Evolutionary conservation across 257 asterid species (phyloP).

Genomic region (Eustoma russellianum): DNA sequence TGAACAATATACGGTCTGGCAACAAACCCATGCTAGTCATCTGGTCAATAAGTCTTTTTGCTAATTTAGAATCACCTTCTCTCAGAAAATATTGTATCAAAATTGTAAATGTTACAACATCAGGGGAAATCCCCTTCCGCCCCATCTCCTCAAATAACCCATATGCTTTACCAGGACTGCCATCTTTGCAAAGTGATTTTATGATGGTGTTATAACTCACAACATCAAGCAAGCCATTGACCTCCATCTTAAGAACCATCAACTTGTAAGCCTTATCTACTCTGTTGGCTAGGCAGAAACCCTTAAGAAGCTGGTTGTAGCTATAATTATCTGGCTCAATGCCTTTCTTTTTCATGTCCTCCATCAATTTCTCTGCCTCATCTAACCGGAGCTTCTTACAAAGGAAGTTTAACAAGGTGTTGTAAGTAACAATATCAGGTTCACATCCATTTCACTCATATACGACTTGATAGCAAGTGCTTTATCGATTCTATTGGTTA

Average conservation of each 20-base stretch:
- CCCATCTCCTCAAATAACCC: constrained; percentile 64
- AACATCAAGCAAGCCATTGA: constrained; percentile 62
- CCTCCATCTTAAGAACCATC: constrained; percentile 60
- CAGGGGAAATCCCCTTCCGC: constrained; percentile 62
- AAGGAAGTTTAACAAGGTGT: constrained; percentile 62
- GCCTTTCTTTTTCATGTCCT: constrained; percentile 58
- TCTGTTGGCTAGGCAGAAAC: constrained; percentile 74
- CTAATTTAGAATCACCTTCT: constrained; percentile 51
- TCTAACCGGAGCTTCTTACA: constrained; percentile 62
- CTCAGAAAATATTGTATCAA: constrained; percentile 65
- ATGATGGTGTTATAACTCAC: constrained; percentile 85
- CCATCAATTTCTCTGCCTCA: constrained; percentile 66
- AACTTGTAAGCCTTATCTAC: constrained; percentile 59
- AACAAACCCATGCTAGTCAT: constrained; percentile 45
- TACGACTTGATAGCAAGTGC: constrained; percentile 66
- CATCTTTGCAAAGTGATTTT: constrained; percentile 50
- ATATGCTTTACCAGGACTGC: constrained; percentile 45
- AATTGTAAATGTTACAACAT: constrained; percentile 66
- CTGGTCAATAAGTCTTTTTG: constrained; percentile 59
- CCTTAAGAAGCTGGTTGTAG: constrained; percentile 77
- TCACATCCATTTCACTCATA: constrained; percentile 83
- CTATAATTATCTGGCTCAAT: constrained; percentile 65
- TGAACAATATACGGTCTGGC: constrained; percentile 63
- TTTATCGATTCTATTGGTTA: constrained; percentile 74
- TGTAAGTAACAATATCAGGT: constrained; percentile 73